These are phyloP conservation scores for Polymyxa betae DNA, from an alignment of 208 protist genomes.

Conservation along the genomic window DNA sequence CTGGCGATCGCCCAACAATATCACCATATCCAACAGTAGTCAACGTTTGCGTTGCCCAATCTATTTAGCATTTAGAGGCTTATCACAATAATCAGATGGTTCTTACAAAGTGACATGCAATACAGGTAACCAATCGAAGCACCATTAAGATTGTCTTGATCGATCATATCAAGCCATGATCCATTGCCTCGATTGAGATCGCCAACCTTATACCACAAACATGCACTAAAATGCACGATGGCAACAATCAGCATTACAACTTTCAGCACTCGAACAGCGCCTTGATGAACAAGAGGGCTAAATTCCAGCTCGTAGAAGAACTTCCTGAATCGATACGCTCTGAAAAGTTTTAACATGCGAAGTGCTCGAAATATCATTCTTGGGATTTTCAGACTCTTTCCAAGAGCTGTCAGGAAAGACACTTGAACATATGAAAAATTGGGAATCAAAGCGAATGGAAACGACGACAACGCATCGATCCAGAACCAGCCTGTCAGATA, in stretches of 20 bases:
- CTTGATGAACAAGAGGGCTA: constrained; percentile 13
- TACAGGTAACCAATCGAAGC: constrained; percentile 15
- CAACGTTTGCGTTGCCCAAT: constrained; percentile 51
- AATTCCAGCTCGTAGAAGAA: constrained; percentile 47
- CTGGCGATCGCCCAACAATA: not conserved
- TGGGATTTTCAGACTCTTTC: constrained; percentile 28
- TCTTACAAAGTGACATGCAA: not conserved
- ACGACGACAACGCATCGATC: constrained; percentile 41
- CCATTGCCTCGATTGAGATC: not conserved
- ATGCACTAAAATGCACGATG: constrained; percentile 45
- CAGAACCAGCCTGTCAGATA: constrained; percentile 34
- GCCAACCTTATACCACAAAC: constrained; percentile 29
- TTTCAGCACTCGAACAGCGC: constrained; percentile 3
- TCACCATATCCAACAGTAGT: constrained; percentile 56
- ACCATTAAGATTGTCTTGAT: not conserved
- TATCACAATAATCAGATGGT: not conserved
- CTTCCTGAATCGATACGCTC: constrained; percentile 31
- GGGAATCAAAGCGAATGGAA: constrained; percentile 25
- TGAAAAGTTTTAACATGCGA: not conserved
- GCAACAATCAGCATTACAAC: not conserved
- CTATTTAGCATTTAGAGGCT: not conserved
- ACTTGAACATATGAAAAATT: not conserved
- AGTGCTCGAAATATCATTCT: not conserved
- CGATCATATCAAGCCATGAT: not conserved
- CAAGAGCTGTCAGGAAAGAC: not conserved